Evolutionary conservation across 2,329 filamentous ascomycete species (phyloP).

Genomic region (Hypoxylon sp.): DNA sequence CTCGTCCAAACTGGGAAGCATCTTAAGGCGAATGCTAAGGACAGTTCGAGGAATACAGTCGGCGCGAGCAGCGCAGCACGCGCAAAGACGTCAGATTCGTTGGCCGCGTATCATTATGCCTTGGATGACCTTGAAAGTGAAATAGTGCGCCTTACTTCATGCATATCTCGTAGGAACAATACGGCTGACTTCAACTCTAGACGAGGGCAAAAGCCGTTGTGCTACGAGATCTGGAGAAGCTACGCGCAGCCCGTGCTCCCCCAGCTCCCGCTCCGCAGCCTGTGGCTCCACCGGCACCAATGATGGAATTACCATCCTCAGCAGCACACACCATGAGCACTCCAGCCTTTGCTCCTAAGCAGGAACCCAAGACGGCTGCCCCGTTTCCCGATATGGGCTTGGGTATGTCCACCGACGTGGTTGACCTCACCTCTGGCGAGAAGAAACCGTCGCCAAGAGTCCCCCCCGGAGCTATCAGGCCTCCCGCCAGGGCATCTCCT

Average conservation of each 20-base stretch:
- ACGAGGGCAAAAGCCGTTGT: slow-evolving; percentile 67
- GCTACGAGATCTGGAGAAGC: slow-evolving; percentile 64
- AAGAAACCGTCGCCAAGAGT: slow-evolving; percentile 49
- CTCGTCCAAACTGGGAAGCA: slow-evolving; percentile 71
- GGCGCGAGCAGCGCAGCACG: slow-evolving; percentile 52
- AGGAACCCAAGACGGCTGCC: slow-evolving; percentile 61
- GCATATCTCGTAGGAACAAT: not conserved
- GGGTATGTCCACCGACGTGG: slow-evolving; percentile 54
- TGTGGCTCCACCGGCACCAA: slow-evolving; percentile 47
- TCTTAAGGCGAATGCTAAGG: slow-evolving; percentile 62
- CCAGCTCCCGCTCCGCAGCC: slow-evolving; percentile 41
- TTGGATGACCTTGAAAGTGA: slow-evolving; percentile 69
- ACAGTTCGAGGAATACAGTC: slow-evolving; percentile 57
- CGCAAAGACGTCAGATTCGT: slow-evolving; percentile 61
- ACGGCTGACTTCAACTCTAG: slow-evolving; percentile 49
- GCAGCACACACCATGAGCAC: slow-evolving; percentile 50
- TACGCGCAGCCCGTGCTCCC: slow-evolving; percentile 51
- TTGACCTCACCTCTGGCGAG: slow-evolving; percentile 47
- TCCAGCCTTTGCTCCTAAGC: slow-evolving; percentile 51
- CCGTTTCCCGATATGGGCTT: slow-evolving; percentile 70
- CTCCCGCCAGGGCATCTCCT: slow-evolving; percentile 34
- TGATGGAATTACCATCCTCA: slow-evolving; percentile 54
- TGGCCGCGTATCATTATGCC: slow-evolving; percentile 63
- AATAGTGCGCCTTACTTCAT: slow-evolving; percentile 59
- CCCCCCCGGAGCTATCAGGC: slow-evolving; percentile 42